Conservation (phyloP, 352 stramenopile genomes). For the Pythium pyrilobum region DNA sequence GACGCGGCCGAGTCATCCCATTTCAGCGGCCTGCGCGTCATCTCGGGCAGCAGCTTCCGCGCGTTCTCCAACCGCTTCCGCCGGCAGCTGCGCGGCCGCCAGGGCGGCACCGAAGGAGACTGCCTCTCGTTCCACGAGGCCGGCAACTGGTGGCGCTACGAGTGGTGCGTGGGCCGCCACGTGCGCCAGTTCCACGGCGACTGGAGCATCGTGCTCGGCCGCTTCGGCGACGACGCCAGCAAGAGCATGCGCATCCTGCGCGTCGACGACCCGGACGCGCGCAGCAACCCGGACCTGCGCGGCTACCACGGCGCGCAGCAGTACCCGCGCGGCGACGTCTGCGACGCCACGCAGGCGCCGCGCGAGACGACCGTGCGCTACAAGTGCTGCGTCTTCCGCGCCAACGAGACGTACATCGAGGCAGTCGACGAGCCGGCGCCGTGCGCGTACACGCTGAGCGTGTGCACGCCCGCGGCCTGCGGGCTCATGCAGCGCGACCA, state of each 20-base stretch:
- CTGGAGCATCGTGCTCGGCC: slow-evolving; percentile 37
- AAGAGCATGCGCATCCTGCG: slow-evolving; percentile 37
- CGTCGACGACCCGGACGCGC: slow-evolving; percentile 27
- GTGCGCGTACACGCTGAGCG: slow-evolving; percentile 57
- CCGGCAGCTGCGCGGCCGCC: slow-evolving; percentile 33
- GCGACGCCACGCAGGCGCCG: not conserved
- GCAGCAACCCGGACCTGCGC: slow-evolving; percentile 42
- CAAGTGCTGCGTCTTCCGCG: slow-evolving; percentile 69
- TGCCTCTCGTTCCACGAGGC: slow-evolving; percentile 62
- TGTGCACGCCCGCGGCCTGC: slow-evolving; percentile 74
- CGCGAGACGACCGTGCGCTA: slow-evolving; percentile 45
- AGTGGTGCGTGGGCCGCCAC: slow-evolving; percentile 71
- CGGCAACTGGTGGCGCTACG: slow-evolving; percentile 78
- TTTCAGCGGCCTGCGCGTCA: slow-evolving; percentile 44
- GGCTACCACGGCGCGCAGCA: slow-evolving; percentile 55
- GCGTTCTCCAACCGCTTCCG: slow-evolving; percentile 70
- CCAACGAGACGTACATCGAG: slow-evolving; percentile 84
- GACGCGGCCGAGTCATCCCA: not conserved
- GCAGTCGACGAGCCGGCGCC: slow-evolving; percentile 37
- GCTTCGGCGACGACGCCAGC: slow-evolving; percentile 25
- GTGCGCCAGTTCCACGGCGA: slow-evolving; percentile 66
- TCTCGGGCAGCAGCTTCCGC: slow-evolving; percentile 55
- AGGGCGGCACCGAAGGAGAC: slow-evolving; percentile 5
- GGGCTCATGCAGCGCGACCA: slow-evolving; percentile 65
- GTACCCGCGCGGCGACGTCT: slow-evolving; percentile 43